Percentiles rank a stretch among this genome's conserved stretches.
phyloP scores from a whole-genome alignment of 1,284 basidiomycete genomes.

The Rhodotorula sp. region DNA sequence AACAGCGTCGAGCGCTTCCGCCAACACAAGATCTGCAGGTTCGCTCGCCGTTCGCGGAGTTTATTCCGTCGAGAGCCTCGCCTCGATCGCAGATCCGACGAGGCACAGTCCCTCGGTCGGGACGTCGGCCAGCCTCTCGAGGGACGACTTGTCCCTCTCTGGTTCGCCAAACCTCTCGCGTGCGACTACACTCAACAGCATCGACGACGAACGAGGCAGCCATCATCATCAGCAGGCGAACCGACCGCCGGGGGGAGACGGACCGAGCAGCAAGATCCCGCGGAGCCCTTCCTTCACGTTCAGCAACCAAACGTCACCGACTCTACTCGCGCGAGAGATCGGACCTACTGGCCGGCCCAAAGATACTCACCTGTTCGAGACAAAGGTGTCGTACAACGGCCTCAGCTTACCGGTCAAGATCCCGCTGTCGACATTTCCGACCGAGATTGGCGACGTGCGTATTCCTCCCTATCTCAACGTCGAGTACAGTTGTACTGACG shows the following conservation, averaged over 20 bases:
- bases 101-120: not conserved
- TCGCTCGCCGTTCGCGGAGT: not conserved
- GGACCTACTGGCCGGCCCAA: slow-evolving; percentile 13
- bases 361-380: slow-evolving; percentile 92
- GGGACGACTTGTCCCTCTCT: not conserved
- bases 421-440: slow-evolving; percentile 77
- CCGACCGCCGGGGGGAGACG: not conserved
- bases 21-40: not conserved
- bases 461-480: slow-evolving; percentile 30
- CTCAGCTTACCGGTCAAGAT: slow-evolving; percentile 68
- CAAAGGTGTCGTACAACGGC: slow-evolving; percentile 71
- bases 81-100: not conserved
- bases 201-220: not conserved
- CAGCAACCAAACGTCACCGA: not conserved
- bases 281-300: not conserved
- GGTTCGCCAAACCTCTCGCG: not conserved
- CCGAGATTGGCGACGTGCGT: slow-evolving; percentile 92
- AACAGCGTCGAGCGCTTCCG: not conserved
- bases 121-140: not conserved
- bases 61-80: not conserved
- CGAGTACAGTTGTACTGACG: not conserved
- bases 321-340: not conserved
- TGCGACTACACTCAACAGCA: not conserved
- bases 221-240: not conserved
- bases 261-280: not conserved